Conservation (phyloP, 495 filamentous ascomycete genomes). For the Tuber brumale region DNA sequence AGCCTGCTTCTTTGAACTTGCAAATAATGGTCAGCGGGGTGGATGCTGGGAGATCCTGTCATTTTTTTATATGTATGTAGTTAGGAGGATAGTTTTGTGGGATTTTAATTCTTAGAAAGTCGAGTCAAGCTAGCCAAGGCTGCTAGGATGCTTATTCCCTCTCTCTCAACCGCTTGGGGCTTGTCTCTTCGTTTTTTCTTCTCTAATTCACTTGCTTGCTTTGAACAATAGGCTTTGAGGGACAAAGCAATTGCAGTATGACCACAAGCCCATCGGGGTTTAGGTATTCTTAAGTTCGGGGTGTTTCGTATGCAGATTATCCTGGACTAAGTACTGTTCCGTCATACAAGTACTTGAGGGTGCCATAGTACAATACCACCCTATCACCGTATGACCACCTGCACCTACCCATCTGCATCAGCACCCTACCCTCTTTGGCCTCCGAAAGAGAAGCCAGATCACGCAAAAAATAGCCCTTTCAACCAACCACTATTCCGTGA, state of each 20-base stretch:
- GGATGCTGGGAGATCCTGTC: neutral
- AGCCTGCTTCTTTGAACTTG: conserved; percentile 10
- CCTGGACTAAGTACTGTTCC: neutral
- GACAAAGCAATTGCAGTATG: neutral
- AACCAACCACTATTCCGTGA: no score
- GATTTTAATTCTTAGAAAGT: neutral
- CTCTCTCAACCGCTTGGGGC: no score
- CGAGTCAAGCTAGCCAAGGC: neutral
- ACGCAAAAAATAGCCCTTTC: no score
- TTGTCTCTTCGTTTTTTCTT: neutral
- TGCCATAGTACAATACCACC: neutral
- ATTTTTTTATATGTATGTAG: neutral
- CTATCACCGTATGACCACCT: neutral
- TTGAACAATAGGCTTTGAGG: neutral
- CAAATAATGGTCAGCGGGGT: neutral
- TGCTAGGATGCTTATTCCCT: neutral
- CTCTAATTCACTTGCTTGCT: neutral
- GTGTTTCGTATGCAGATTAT: neutral
- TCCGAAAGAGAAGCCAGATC: no score
- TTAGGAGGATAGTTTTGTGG: neutral
- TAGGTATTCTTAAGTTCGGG: neutral
- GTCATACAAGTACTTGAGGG: no score
- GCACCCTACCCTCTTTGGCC: no score
- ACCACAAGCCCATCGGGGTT: neutral
- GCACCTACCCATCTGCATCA: neutral